These are phyloP conservation scores for Colletotrichum sidae DNA, from an alignment of 2,329 filamentous ascomycete genomes.

Conservation along the genomic window DNA sequence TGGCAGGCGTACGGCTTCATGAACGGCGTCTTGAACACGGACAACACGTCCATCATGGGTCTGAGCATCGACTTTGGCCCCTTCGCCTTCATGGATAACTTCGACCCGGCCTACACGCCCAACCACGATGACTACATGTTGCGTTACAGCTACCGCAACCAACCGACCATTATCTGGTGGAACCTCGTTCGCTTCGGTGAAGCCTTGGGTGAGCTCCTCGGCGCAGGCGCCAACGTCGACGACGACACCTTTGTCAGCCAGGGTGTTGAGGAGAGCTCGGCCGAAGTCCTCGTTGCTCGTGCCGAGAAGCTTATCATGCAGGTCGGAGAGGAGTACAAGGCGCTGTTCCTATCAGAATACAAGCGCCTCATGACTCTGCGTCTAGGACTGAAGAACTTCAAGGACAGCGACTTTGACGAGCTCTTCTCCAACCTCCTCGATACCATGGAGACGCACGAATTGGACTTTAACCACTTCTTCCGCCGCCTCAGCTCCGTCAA, in stretches of 20 bases:
- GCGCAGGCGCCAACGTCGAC: constrained; percentile 79
- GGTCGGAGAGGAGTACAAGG: constrained; percentile 87
- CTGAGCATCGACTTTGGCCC: constrained; percentile 95
- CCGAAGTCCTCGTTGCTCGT: constrained; percentile 77
- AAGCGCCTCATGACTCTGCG: constrained; percentile 84
- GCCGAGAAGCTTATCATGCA: constrained; percentile 87
- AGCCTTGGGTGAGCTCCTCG: constrained; percentile 87
- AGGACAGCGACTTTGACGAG: constrained; percentile 80
- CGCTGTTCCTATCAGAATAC: constrained; percentile 90
- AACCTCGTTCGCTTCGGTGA: constrained; percentile 94
- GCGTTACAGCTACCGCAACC: constrained; percentile 92
- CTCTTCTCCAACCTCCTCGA: constrained; percentile 88
- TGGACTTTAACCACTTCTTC: constrained; percentile 97
- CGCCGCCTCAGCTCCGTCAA: constrained; percentile 77
- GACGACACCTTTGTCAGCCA: constrained; percentile 76
- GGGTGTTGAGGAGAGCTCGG: constrained; percentile 77
- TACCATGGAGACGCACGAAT: constrained; percentile 80
- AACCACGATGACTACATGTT: constrained; percentile 94
- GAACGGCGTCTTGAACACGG: constrained; percentile 97
- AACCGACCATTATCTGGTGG: constrained; percentile 98
- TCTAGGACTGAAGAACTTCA: constrained; percentile 78
- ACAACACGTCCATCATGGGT: constrained; percentile 93
- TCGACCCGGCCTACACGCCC: constrained; percentile 93
- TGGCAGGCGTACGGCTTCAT: constrained; percentile 99
- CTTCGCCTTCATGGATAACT: constrained; percentile 97